These are phyloP conservation scores for Cyclotella atomus DNA, from an alignment of 108 stramenopile genomes.

Conservation along the genomic window DNA sequence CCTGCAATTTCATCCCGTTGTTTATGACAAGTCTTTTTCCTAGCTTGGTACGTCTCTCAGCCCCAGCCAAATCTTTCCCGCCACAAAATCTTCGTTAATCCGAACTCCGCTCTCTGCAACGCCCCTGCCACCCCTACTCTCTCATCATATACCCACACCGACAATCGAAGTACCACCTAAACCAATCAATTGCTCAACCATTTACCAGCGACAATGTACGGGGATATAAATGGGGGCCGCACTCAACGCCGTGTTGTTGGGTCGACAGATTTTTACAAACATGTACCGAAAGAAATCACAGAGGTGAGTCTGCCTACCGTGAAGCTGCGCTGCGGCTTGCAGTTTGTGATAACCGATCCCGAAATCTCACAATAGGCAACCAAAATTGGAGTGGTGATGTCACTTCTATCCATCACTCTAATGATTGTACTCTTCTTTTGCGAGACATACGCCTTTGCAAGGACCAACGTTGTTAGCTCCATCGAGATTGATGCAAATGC, in stretches of 20 bases:
- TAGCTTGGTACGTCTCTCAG: too few relatives aligned
- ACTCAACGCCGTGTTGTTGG: conserved; percentile 57
- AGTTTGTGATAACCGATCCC: not conserved
- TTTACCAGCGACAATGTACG: conserved; percentile 22
- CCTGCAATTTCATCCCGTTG: too few relatives aligned
- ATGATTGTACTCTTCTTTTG: conserved; percentile 89
- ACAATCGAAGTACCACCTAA: not conserved
- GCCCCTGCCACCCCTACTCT: too few relatives aligned
- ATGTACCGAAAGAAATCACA: conserved; percentile 85
- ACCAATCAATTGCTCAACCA: not conserved
- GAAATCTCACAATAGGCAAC: conserved; percentile 60
- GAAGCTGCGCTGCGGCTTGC: too few relatives aligned
- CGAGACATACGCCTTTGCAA: conserved; percentile 91
- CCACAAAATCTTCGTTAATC: too few relatives aligned
- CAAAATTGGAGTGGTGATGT: conserved; percentile 85
- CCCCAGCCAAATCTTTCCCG: too few relatives aligned
- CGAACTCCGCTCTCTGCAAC: too few relatives aligned
- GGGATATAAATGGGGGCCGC: conserved; percentile 28
- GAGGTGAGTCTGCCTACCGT: too few relatives aligned
- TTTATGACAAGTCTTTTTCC: too few relatives aligned
- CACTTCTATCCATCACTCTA: conserved; percentile 69
- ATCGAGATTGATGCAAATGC: conserved; percentile 86
- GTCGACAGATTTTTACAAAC: conserved; percentile 83
- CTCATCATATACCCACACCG: too few relatives aligned
- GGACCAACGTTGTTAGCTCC: conserved; percentile 67